Evolutionary conservation across 2,329 filamentous ascomycete species (phyloP), one percentile per base, ranked within the genome.

Genomic region (Xylariales sp.): DNA sequence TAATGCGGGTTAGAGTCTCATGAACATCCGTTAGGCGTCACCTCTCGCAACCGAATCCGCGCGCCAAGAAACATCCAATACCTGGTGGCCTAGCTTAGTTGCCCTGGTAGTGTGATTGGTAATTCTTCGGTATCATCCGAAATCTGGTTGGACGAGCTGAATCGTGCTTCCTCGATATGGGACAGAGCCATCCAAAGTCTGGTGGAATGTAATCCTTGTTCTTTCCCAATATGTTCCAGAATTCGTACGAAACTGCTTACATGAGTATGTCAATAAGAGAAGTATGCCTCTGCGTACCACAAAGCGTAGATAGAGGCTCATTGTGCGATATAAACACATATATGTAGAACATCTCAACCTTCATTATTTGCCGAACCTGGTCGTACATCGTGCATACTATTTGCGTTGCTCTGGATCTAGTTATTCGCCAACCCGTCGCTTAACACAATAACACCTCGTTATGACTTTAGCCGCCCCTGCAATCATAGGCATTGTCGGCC

Each of bases 401-500:
- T 45, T n/a, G 1, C 28, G 8, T 23, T 23, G 23, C n/a, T 2
- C 3, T 48, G 8, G 8, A 23, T 7, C 8, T 2, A 48, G 3
- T 61, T 16, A 36, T 3, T 9, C 36, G 3, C 3, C 5, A 2
- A 3, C 12, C 3, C n/a, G 14, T n/a, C 1, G 14, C 5, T 43
- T 1, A 48, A 3, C 18, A 48, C 1, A 14, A 39, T 2, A 39
- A 6, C 34, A 41, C 23, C 3, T 9, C 18, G 3, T 18, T 36
- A 64, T 64, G 61, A 9, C 16, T 6, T 36, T 58, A 34, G 6
- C 53, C 9, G 53, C 50, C 16, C 6, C 61, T 8, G 46, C 53
- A 12, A 64, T 64, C 46, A 16, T 64, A 23, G 53, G 34, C n/a
- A 64, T 64, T 7, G 36, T 64, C 36, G 53, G 53, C 9, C 54